Conservation (phyloP, 352 stramenopile species). For the Pythium coloratum region DNA sequence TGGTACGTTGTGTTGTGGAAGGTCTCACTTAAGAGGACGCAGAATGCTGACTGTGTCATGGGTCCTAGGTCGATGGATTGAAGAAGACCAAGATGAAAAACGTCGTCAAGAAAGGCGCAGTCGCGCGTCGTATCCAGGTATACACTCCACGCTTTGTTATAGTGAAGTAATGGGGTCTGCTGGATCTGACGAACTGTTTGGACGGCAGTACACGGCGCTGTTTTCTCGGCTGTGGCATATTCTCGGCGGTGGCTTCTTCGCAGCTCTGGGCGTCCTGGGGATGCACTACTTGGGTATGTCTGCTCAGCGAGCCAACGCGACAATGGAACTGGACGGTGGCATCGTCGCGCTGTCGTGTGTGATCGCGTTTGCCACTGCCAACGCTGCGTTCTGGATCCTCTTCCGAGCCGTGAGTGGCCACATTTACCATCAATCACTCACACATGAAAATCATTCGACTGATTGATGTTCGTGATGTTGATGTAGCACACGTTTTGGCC, state of each 20-base stretch:
- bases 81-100: slow-evolving; percentile 45
- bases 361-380: slow-evolving; percentile 64
- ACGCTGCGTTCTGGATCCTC: slow-evolving; percentile 74
- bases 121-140: slow-evolving; percentile 41
- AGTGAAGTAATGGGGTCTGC: neutral
- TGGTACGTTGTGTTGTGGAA: slow-evolving; percentile 2
- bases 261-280: slow-evolving; percentile 56
- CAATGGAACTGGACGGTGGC: slow-evolving; percentile 39
- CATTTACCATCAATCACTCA: neutral
- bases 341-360: slow-evolving; percentile 52
- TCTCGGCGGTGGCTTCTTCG: slow-evolving; percentile 46
- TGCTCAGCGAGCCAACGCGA: slow-evolving; percentile 53
- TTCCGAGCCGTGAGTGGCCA: slow-evolving; percentile 50
- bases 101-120: slow-evolving; percentile 46
- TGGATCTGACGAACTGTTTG: neutral
- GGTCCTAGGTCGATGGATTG: slow-evolving; percentile 31
- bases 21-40: neutral
- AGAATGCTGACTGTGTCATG: neutral
- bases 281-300: slow-evolving; percentile 83
- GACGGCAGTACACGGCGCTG: slow-evolving; percentile 38
- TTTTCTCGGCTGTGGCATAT: slow-evolving; percentile 64
- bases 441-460: neutral
- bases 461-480: neutral
- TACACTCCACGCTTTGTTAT: neutral
- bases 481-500: slow-evolving; percentile 61